Percentiles rank a stretch among this genome's conserved stretches.
Conservation (phyloP, 257 asterid genomes). For the Nicotiana undulata region DNA sequence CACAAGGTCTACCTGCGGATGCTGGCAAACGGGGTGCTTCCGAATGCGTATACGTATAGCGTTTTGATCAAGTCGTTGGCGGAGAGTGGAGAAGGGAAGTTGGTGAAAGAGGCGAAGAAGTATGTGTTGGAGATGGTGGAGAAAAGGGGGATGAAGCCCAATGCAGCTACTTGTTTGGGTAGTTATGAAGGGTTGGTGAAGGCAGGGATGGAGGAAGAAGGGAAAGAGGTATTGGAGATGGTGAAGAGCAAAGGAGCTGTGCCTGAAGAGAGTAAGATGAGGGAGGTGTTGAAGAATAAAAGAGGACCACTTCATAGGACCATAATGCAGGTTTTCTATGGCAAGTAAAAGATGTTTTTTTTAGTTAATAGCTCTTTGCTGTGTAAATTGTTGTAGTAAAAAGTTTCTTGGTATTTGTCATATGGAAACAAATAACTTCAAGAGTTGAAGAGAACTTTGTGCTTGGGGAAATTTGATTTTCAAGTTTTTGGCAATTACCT, state of each 20-base stretch:
- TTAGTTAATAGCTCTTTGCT: not conserved
- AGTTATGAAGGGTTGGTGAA: constrained; percentile 42
- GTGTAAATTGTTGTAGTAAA: not conserved
- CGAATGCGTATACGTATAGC: constrained; percentile 61
- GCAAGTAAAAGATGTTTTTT: constrained; percentile 17
- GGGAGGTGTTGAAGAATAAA: constrained; percentile 39
- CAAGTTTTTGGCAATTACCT: not conserved
- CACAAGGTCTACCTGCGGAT: constrained; percentile 56
- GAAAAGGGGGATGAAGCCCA: constrained; percentile 52
- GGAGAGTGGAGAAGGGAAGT: constrained; percentile 48
- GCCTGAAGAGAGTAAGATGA: constrained; percentile 54
- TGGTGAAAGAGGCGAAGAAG: constrained; percentile 52
- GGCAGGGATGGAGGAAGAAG: constrained; percentile 49
- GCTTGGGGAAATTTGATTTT: not conserved
- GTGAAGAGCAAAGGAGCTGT: constrained; percentile 48
- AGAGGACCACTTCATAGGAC: constrained; percentile 29
- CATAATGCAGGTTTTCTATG: constrained; percentile 35
- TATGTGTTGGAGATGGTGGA: constrained; percentile 63
- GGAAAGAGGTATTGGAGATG: constrained; percentile 46
- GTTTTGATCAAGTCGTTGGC: constrained; percentile 48
- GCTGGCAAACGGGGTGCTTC: constrained; percentile 65
- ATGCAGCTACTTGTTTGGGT: constrained; percentile 40
- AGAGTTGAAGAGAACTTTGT: not conserved
- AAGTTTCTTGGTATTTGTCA: not conserved
- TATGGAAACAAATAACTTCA: not conserved